Evolutionary conservation across 2,329 filamentous ascomycete genomes (phyloP).

Genomic region (Fusarium protoensiforme): DNA sequence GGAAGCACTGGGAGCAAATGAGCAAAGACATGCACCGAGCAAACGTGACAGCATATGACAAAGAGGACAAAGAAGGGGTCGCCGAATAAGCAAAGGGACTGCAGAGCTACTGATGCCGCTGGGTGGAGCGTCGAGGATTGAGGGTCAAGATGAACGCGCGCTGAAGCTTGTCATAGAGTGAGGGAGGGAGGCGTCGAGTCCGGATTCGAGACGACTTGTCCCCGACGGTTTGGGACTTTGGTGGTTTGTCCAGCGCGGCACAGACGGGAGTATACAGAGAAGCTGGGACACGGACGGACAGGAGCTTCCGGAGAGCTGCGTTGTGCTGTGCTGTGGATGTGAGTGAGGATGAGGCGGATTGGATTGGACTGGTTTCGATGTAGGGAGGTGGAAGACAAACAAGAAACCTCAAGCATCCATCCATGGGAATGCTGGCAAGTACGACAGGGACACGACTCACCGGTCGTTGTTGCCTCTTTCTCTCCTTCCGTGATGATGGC

Average conservation of each 20-base stretch:
- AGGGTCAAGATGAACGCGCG: background rate
- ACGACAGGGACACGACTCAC: slow-evolving; percentile 15
- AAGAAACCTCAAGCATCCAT: background rate
- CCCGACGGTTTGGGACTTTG: background rate
- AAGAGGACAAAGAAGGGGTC: background rate
- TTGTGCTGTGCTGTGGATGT: background rate
- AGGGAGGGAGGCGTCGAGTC: background rate
- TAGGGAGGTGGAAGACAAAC: background rate
- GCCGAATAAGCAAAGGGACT: slow-evolving; percentile 17
- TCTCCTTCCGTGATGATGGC: background rate
- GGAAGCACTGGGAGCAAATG: slow-evolving; percentile 11
- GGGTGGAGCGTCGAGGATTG: slow-evolving; percentile 20
- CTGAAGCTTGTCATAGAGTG: background rate
- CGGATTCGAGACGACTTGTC: slow-evolving; percentile 1
- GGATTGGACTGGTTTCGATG: background rate
- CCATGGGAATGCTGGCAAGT: background rate
- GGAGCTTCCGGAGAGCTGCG: background rate
- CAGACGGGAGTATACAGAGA: background rate
- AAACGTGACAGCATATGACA: slow-evolving; percentile 21
- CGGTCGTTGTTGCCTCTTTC: background rate
- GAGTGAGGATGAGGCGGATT: slow-evolving; percentile 5
- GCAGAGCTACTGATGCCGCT: slow-evolving; percentile 19
- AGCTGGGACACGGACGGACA: background rate
- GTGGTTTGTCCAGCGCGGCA: background rate
- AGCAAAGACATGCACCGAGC: slow-evolving; percentile 21